These are phyloP conservation scores for Tephrocybe sp. DNA, from an alignment of 768 basidiomycete genomes.

Conservation along the genomic window DNA sequence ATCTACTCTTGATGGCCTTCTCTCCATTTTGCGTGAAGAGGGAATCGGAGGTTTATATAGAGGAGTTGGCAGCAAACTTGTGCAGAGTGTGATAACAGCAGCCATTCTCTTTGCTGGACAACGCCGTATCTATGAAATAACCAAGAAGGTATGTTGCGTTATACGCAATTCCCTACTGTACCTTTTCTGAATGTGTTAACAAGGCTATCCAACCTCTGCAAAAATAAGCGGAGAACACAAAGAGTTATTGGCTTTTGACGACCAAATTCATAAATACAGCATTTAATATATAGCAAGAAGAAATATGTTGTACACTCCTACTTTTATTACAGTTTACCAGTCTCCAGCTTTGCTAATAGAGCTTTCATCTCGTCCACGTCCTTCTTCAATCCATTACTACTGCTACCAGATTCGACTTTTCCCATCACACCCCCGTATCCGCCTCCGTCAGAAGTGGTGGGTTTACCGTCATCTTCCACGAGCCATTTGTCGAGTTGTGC, in stretches of 20 bases:
- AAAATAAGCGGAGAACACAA: slow-evolving; percentile 7
- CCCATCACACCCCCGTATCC: slow-evolving; percentile 23
- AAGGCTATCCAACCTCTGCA: slow-evolving; percentile 14
- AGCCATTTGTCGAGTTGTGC: slow-evolving; percentile 82
- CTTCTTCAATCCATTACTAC: slow-evolving; percentile 58
- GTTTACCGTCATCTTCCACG: slow-evolving; percentile 66
- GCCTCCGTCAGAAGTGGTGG: slow-evolving; percentile 55
- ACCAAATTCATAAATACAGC: no score
- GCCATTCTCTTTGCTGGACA: slow-evolving; percentile 93
- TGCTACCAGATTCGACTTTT: slow-evolving; percentile 38
- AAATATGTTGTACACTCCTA: neutral
- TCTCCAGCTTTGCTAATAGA: slow-evolving; percentile 42
- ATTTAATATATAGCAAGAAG: neutral
- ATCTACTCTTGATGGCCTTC: slow-evolving; percentile 74
- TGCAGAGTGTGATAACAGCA: slow-evolving; percentile 91
- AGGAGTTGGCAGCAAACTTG: slow-evolving; percentile 83
- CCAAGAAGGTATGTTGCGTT: slow-evolving; percentile 40
- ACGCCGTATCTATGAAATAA: slow-evolving; percentile 74
- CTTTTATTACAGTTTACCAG: slow-evolving; percentile 1
- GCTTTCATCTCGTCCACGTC: slow-evolving; percentile 74
- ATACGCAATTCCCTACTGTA: neutral
- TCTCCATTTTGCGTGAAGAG: slow-evolving; percentile 75
- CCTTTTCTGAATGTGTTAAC: neutral
- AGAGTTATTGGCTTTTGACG: no score
- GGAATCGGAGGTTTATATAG: slow-evolving; percentile 83